Evolutionary conservation across 202 grass and related monocot genomes (phyloP).

Genomic region (Panicum virgatum): DNA sequence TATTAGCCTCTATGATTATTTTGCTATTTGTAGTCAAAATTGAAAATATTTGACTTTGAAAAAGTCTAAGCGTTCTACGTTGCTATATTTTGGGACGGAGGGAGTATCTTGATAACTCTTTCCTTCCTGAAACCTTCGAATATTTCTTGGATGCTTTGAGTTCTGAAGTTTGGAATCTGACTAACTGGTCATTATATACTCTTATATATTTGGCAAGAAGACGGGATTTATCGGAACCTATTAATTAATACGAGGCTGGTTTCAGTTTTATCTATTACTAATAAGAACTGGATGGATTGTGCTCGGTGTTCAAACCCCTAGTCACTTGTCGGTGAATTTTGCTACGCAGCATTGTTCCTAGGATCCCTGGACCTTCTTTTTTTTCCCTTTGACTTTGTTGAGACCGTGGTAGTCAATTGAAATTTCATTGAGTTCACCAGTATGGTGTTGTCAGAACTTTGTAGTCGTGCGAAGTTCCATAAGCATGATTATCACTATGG

Average conservation of each 20-base stretch:
- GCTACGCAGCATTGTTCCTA: background rate
- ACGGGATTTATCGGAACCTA: background rate
- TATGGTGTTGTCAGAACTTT: slow-evolving; percentile 9
- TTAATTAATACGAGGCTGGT: background rate
- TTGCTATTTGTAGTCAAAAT: too few relatives aligned
- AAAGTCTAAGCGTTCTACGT: too few relatives aligned
- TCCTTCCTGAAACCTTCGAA: background rate
- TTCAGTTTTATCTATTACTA: background rate
- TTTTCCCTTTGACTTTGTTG: background rate
- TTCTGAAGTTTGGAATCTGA: background rate
- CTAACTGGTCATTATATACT: background rate
- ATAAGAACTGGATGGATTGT: background rate
- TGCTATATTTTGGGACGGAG: too few relatives aligned
- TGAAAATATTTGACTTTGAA: too few relatives aligned
- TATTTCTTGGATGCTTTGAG: background rate
- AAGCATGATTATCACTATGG: background rate
- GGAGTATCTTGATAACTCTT: background rate
- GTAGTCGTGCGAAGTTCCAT: background rate
- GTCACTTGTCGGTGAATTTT: background rate
- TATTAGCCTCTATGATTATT: too few relatives aligned
- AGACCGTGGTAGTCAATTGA: background rate
- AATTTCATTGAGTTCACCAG: background rate
- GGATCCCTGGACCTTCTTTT: background rate
- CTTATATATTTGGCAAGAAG: background rate
- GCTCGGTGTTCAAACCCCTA: too few relatives aligned